A percentile compares a stretch with the other conserved stretches of the same genome.
phyloP scores from a whole-genome alignment of 2,329 filamentous ascomycete species.

The Stagonosporopsis chrysanthemi region DNA sequence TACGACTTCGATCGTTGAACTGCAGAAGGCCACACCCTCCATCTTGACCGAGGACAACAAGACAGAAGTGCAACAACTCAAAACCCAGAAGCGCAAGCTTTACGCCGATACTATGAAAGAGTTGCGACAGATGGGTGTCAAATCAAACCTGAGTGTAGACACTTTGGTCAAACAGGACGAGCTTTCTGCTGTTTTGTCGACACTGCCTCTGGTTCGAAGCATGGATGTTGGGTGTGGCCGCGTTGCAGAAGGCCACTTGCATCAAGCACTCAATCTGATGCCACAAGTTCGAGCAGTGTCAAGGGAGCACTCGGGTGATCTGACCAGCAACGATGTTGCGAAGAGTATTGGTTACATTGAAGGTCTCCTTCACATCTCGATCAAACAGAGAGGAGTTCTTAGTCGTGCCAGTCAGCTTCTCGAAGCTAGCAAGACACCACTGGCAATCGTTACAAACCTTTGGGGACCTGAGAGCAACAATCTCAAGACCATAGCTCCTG shows the following conservation, averaged over 20 bases:
- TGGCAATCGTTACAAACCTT: conserved; percentile 45
- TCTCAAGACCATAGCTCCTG: conserved; percentile 27
- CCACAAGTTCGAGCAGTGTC: conserved; percentile 71
- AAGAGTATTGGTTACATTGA: conserved; percentile 87
- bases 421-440: conserved; percentile 48
- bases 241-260: conserved; percentile 73
- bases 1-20: conserved; percentile 70
- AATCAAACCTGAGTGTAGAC: conserved; percentile 78
- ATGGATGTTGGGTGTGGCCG: conserved; percentile 38
- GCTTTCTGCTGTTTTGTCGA: conserved; percentile 72
- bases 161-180: conserved; percentile 77
- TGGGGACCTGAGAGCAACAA: conserved; percentile 25
- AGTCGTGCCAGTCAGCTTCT: conserved; percentile 42
- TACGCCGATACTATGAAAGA: conserved; percentile 88
- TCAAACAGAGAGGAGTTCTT: conserved; percentile 65
- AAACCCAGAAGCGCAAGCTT: conserved; percentile 86
- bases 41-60: conserved; percentile 89
- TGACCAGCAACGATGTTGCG: conserved; percentile 80
- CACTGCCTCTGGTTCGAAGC: conserved; percentile 40
- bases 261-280: conserved; percentile 78
- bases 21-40: conserved; percentile 83
- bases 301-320: conserved; percentile 80
- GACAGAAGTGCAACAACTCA: conserved; percentile 82
- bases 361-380: conserved; percentile 73
- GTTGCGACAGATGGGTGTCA: conserved; percentile 87